Base-by-base conservation (phyloP, 1,139 yeast species). In the Saccharomycopsis phalli region DNA sequence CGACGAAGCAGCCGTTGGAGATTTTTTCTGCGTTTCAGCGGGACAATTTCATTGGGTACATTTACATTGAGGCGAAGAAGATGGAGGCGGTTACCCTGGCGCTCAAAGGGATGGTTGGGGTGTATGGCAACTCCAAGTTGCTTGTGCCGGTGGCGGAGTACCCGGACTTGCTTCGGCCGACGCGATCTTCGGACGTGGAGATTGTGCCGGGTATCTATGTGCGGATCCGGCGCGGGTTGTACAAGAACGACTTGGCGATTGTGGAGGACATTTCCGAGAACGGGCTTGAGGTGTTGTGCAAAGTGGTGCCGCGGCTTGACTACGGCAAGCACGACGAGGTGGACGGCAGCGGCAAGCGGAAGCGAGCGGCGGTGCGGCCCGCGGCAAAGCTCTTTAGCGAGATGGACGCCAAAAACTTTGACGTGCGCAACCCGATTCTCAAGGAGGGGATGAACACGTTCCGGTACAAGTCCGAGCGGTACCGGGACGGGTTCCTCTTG, bases 121-220 rank as follows among this genome's bases (percentile, higher is more conserved):
- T 25, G 17, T 61, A 63, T 36, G 68, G 79, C 44, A 69, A 75
- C 49, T 84, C 87, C 62, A 84, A 87, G 62, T 70, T 88, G 35
- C 69, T 91, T 50, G 96, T 91, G 33, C 97, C 98, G 2, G 94
- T 91, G 45, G 86, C 86, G 56, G 98, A 91, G 61, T 83, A 88
- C 58, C 95, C 96, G 3, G 94, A 88, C 58, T 69, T 93, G 54
- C 70, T 91, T 58, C 82, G 94, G 55, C 96, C 94, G 50, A 84
- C 81, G 44, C 87, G 83, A 60, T 76, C 94, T 0, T 75, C 86
- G 38, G 97, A 87, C 54, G 82, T 86, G 25, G 91, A 86, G 53
- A 66, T 91, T 29, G 80, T 79, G 29, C 96, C 95, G 4, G 98
- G 98, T 16, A 77, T 88, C 25, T 91, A 88, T 57, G 94, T 91